Percentiles rank a stretch among this genome's conserved stretches.
phyloP scores from a whole-genome alignment of 257 asterid species.

The Nicotiana otophora region DNA sequence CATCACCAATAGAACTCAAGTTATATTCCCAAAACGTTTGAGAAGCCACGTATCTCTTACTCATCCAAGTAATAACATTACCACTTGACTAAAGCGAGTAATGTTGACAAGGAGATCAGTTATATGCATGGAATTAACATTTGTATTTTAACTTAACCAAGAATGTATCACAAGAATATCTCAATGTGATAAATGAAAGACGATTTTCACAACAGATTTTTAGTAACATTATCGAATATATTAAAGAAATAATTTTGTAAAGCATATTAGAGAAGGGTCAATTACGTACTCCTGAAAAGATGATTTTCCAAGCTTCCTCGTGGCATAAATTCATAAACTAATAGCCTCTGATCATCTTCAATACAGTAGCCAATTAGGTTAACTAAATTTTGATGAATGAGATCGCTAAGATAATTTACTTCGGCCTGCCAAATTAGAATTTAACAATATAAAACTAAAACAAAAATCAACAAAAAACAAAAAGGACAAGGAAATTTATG shows the following conservation, averaged over 20 bases:
- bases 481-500: neutral
- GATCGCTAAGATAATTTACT: conserved; percentile 89
- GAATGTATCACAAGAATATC: neutral
- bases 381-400: conserved; percentile 84
- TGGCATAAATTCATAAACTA: conserved; percentile 94
- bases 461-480: neutral
- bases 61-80: neutral
- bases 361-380: conserved; percentile 90
- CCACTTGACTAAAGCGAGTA: neutral
- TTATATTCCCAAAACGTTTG: no score
- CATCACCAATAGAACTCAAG: neutral
- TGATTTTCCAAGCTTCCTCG: conserved; percentile 99
- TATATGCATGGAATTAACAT: neutral
- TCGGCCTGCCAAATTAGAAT: conserved; percentile 65
- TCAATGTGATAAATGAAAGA: no score
- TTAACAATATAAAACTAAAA: conserved; percentile 22
- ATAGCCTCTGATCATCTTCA: conserved; percentile 95
- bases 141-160: neutral
- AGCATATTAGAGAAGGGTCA: conserved; percentile 5
- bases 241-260: neutral
- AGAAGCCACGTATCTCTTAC: no score
- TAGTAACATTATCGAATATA: neutral
- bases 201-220: neutral
- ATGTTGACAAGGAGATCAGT: neutral
- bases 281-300: conserved; percentile 73